These are phyloP conservation scores for Bremia lactucae DNA, from an alignment of 352 stramenopile species.

Conservation along the genomic window DNA sequence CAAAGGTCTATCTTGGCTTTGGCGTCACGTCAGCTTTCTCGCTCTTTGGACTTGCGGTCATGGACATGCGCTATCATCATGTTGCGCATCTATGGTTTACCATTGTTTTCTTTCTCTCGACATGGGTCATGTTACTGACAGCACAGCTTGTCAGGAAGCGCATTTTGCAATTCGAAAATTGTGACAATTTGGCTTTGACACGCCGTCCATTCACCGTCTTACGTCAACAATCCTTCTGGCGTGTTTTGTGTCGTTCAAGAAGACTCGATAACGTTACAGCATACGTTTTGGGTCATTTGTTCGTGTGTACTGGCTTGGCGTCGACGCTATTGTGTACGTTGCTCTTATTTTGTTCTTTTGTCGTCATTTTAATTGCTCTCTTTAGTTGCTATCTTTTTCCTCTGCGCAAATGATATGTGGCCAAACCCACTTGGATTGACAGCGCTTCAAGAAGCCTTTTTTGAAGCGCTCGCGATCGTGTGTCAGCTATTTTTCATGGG, in stretches of 20 bases:
- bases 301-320: constrained; percentile 37
- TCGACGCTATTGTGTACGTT: constrained; percentile 61
- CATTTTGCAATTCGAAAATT: constrained; percentile 29
- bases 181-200: background rate
- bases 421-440: constrained; percentile 73
- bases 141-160: constrained; percentile 38
- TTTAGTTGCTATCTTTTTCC: constrained; percentile 61
- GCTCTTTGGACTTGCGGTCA: constrained; percentile 53
- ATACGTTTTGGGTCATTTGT: constrained; percentile 37
- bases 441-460: constrained; percentile 69
- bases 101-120: constrained; percentile 61
- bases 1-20: constrained; percentile 18
- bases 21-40: constrained; percentile 30
- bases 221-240: constrained; percentile 20
- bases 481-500: constrained; percentile 85
- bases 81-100: constrained; percentile 64
- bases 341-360: background rate
- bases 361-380: background rate
- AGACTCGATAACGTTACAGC: constrained; percentile 33
- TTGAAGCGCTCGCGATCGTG: constrained; percentile 74
- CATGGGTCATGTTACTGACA: constrained; percentile 56
- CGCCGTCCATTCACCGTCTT: constrained; percentile 4
- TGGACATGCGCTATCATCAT: constrained; percentile 71
- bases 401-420: constrained; percentile 76
- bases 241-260: constrained; percentile 38